Conservation (phyloP, 2,329 filamentous ascomycete species). For the Epichloe hybrida region DNA sequence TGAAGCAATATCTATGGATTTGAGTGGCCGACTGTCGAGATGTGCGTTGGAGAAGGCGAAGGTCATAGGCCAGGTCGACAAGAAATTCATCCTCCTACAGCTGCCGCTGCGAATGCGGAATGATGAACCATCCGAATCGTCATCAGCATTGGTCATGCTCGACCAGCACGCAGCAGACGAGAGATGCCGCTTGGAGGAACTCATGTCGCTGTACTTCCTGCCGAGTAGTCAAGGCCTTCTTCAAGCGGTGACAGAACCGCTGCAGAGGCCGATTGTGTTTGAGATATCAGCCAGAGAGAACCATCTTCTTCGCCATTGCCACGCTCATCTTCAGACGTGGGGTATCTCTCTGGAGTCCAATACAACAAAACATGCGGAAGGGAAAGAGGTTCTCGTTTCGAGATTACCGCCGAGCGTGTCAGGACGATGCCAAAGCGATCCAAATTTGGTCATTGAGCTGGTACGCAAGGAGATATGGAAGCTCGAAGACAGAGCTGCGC, state of each 20-base stretch:
- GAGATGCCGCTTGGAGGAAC: slow-evolving; percentile 60
- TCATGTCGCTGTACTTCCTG: slow-evolving; percentile 45
- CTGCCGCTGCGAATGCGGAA: slow-evolving; percentile 22
- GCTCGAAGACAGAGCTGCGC: slow-evolving; percentile 33
- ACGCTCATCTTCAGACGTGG: slow-evolving; percentile 54
- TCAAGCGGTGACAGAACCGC: slow-evolving; percentile 18
- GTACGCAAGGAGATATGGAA: slow-evolving; percentile 64
- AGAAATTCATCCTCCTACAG: slow-evolving; percentile 72
- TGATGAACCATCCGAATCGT: neutral
- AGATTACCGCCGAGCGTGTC: slow-evolving; percentile 57
- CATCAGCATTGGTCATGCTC: slow-evolving; percentile 56
- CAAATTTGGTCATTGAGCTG: slow-evolving; percentile 57
- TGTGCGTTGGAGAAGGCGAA: slow-evolving; percentile 42
- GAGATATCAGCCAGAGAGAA: slow-evolving; percentile 49
- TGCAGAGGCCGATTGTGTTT: slow-evolving; percentile 48
- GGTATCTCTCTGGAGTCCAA: slow-evolving; percentile 52
- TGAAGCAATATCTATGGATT: slow-evolving; percentile 15
- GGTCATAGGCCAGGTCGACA: slow-evolving; percentile 72
- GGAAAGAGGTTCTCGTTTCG: slow-evolving; percentile 31
- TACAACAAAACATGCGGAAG: slow-evolving; percentile 4
- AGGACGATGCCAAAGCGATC: slow-evolving; percentile 63
- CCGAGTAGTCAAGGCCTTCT: neutral
- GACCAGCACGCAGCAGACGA: slow-evolving; percentile 97
- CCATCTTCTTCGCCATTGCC: slow-evolving; percentile 39
- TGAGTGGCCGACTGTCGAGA: slow-evolving; percentile 45